Base-by-base conservation (phyloP, 148 eudicot species). In the Amaranthus hypochondriacus region DNA sequence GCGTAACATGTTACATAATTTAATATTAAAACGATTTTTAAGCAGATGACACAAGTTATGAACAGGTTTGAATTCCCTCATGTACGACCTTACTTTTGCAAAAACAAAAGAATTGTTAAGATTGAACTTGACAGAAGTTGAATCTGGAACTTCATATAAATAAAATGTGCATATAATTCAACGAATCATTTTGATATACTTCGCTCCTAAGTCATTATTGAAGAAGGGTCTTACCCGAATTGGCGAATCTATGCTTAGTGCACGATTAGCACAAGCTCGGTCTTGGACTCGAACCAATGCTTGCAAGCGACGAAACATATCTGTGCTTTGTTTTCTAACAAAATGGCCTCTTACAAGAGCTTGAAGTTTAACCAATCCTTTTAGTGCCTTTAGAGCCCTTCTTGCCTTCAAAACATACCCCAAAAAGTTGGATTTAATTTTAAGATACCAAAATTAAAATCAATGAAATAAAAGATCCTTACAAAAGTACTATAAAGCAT, bases 341-440 rank as follows among this genome's bases (percentile, higher is more conserved):
- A 92, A 90, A 66, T 87, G 96, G 61, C 99, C 99, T 63, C 99
- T 90, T 5, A 92, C 96, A 15, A 92, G 81, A 59, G 99, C 99
- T 84, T 95, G 99, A 79, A 95, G 94, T 84, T 88, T 92, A 75
- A 95, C 99, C 83, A 95, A 73, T 75, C 92, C 97, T 76, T 86
- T 95, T 5, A 95, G 89, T 8, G 99, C 97, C 86, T 83, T 92
- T 43, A 95, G 75, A 39, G 99, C 99, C 53, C 93, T 92, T 77
- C 92, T 90, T 71, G 99, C 99, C 99, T 95, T 57, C 21, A 76
- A n/a, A 48, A 11, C 66, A 59, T 59, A 63, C n/a, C 58, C 58
- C 55, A 76, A 67, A 28, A 80, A 47, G 65, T 57, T 70, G 55
- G 12, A 50, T 28, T 28, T 52, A 76, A 43, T 53, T 5, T 0